phyloP scores from a whole-genome alignment of 2,329 filamentous ascomycete species.

The Aspergillus costaricaensis region DNA sequence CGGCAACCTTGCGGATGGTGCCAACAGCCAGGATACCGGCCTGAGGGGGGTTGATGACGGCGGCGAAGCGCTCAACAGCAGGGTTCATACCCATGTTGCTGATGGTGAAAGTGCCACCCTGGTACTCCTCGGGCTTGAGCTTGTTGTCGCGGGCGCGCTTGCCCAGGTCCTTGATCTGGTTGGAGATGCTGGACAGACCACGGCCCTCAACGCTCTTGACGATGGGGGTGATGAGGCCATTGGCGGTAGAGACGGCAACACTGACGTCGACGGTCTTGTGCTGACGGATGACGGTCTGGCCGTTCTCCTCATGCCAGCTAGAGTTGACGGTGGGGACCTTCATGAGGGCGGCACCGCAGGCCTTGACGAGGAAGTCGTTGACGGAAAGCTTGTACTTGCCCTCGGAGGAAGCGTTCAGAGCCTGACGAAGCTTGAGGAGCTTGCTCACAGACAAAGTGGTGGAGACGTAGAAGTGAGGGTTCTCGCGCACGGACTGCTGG shows the following conservation, averaged over 20 bases:
- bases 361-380: slow-evolving; percentile 99
- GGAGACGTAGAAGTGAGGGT: slow-evolving; percentile 98
- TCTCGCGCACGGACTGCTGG: slow-evolving; percentile 83
- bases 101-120: slow-evolving; percentile 98
- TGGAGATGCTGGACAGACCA: slow-evolving; percentile 85
- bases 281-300: slow-evolving; percentile 79
- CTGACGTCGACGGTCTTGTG: slow-evolving; percentile 92
- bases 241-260: slow-evolving; percentile 90
- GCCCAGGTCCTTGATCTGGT: slow-evolving; percentile 90
- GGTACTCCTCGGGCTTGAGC: slow-evolving; percentile 99
- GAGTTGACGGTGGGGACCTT: slow-evolving; percentile 97
- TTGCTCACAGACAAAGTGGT: slow-evolving; percentile 88
- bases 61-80: slow-evolving; percentile 94
- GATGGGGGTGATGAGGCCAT: slow-evolving; percentile 95
- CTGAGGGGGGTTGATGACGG: slow-evolving; percentile 98
- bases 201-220: slow-evolving; percentile 85
- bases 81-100: slow-evolving; percentile 99
- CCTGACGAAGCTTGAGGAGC: slow-evolving; percentile 92
- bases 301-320: slow-evolving; percentile 80
- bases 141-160: slow-evolving; percentile 96
- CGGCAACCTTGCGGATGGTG: slow-evolving; percentile 90
- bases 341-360: slow-evolving; percentile 79
- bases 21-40: slow-evolving; percentile 93
- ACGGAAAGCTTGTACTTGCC: slow-evolving; percentile 99
- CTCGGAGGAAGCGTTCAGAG: slow-evolving; percentile 83